Base-by-base conservation (phyloP, 2,329 filamentous ascomycete species). In the Alternaria brassicae region DNA sequence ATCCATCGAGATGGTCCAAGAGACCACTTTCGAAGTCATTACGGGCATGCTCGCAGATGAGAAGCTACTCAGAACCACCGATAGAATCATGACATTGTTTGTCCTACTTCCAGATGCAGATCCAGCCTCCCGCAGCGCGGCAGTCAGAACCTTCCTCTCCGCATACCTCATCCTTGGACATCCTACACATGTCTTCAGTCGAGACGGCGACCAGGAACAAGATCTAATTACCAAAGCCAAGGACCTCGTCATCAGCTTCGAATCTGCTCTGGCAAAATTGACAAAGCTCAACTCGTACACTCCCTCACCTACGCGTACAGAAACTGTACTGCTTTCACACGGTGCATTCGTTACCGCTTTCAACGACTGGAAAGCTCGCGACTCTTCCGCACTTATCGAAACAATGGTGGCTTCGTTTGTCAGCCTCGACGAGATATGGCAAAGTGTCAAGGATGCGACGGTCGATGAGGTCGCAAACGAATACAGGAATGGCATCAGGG, bases 371-470 rank as follows among this genome's bases (percentile, higher is more conserved):
- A 92, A 93, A 77, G 89, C 91, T 2, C 86, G 91, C 52, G 91
- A 94, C 73, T 91, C 90, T 0, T 88, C 88, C 53, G 88, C 91
- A 0, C 81, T 95, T 4, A 87, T 94, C 52, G 90, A 93, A 69
- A 89, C 92, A 55, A 93, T 95, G 91, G 84, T 94, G n/a, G 85
- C 91, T 70, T 91, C 92, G 65, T 93, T 94, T 75, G 90, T 93
- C 17, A 91, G 93, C 72, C 84, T 95, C 2, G 91, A 95, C 71
- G 89, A 89, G 34, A 94, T 94, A 47, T 91, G 91, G 83, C 90
- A 93, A 72, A 91, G 89, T 3, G 90, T 95, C 73, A 93, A 92
- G 75, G 88, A 92, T 68, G 88, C 89, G 52, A 91, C 88, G 0
- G 88, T 91, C 47, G 88, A 89, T 37, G 86, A 88, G 15, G 91